Conservation (phyloP, 1,284 basidiomycete species). For the Wolfiporia cocos region DNA sequence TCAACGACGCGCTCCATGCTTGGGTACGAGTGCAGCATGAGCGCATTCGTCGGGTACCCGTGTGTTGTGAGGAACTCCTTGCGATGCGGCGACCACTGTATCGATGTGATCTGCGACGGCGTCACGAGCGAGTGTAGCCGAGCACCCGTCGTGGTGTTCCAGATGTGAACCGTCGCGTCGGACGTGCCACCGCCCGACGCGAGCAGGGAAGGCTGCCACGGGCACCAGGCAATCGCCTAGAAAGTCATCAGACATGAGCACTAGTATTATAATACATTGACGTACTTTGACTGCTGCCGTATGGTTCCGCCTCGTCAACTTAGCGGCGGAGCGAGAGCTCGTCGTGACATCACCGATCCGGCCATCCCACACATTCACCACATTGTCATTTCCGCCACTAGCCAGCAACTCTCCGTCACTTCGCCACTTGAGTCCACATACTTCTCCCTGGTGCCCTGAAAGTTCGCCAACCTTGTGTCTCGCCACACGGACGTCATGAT, state of each 20-base stretch:
- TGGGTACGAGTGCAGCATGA: slow-evolving; percentile 46
- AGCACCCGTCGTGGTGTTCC: slow-evolving; percentile 88
- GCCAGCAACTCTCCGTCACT: slow-evolving; percentile 84
- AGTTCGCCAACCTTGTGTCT: slow-evolving; percentile 88
- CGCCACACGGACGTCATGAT: slow-evolving; percentile 87
- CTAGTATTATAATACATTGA: background rate
- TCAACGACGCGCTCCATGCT: slow-evolving; percentile 75
- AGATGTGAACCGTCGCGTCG: slow-evolving; percentile 91
- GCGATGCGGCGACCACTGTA: slow-evolving; percentile 85
- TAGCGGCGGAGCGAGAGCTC: slow-evolving; percentile 59
- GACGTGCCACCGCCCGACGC: slow-evolving; percentile 94
- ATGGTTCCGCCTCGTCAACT: slow-evolving; percentile 93
- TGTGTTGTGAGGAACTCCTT: slow-evolving; percentile 94
- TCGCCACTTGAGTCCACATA: slow-evolving; percentile 83
- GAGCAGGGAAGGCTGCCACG: slow-evolving; percentile 90
- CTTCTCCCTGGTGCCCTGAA: slow-evolving; percentile 84
- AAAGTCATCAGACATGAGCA: background rate
- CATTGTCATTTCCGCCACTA: slow-evolving; percentile 93
- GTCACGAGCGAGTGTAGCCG: slow-evolving; percentile 81
- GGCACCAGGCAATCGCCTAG: slow-evolving; percentile 93
- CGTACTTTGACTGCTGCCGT: slow-evolving; percentile 88
- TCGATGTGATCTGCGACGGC: slow-evolving; percentile 87
- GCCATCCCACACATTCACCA: slow-evolving; percentile 95
- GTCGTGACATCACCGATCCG: slow-evolving; percentile 62
- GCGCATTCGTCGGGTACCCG: slow-evolving; percentile 69